Base-by-base conservation (phyloP, 164 flowering plant genomes). In the Saururus chinensis region DNA sequence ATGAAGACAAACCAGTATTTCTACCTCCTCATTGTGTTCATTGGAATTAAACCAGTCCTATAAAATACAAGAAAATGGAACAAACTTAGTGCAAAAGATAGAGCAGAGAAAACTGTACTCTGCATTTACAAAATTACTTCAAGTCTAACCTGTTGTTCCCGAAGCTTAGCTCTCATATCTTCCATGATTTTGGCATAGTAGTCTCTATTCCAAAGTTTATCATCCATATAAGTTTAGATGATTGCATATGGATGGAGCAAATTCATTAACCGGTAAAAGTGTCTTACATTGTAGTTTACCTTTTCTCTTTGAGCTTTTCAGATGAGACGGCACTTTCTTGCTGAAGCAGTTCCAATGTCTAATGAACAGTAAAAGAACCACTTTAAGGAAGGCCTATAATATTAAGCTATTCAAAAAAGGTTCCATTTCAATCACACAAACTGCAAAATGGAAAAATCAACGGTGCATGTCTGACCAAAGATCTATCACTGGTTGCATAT, bases 341-440 rank as follows among this genome's bases (percentile, higher is more conserved):
- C 66, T 76, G 80, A 63, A 90, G 75, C 56, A 90, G 89, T 76
- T 83, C 89, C 73, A 87, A 40, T 52, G 85, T 75, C 97, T 89
- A 77, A 68, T 21, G 20, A 53, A 20, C 56, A 53, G 17, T 12
- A 17, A 17, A 17, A 45, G 7, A 45, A 45, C 4, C 11, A 8
- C 2, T 12, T 8, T 45, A 17, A 45, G 49, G 49, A 12, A 45
- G 0, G 49, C 49, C 49, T 45, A 41, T 41, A 8, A 45, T 17
- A 45, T 10, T 45, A 45, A 45, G 49, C 49, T 45, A 45, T 2
- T 45, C 17, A 17, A 45, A 45, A 0, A 53, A 53, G 56, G 10
- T 10, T 20, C 0, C 56, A 30, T 20, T 53, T 53, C 25, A 53
- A 53, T 53, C 25, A 30, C 25, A 20, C 56, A 20, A 10, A 23